A percentile compares a stretch with the other conserved stretches of the same genome.
phyloP scores from a whole-genome alignment of 768 basidiomycete species.

The Trametes coccinea region DNA sequence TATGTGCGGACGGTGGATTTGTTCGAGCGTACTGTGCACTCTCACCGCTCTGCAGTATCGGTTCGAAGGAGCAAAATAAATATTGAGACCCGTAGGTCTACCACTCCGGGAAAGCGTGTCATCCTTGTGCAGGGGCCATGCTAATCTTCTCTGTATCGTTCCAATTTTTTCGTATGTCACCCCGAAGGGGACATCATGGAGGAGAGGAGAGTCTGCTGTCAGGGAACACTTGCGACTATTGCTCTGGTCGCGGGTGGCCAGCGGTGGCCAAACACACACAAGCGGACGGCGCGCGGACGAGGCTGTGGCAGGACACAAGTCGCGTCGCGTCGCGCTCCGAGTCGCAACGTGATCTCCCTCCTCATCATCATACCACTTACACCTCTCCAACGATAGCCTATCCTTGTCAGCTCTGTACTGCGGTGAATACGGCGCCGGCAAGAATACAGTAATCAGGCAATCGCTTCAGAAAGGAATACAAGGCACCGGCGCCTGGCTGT shows the following conservation, averaged over 20 bases:
- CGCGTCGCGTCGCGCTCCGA: no score
- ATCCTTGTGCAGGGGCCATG: conserved; percentile 99
- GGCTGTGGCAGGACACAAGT: background rate
- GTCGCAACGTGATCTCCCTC: no score
- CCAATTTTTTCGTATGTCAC: conserved; percentile 98
- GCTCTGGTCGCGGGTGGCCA: background rate
- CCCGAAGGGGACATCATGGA: conserved; percentile 65
- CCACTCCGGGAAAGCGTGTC: conserved; percentile 98
- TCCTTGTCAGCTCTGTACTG: no score
- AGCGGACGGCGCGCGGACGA: no score
- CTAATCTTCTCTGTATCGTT: conserved; percentile 99
- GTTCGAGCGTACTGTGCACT: no score
- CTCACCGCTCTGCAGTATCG: no score
- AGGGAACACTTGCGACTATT: background rate
- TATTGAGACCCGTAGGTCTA: conserved; percentile 51
- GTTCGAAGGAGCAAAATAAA: conserved; percentile 30
- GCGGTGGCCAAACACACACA: background rate
- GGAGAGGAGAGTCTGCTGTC: no score
- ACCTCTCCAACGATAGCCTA: no score
- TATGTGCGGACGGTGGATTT: no score
- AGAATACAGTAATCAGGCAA: no score
- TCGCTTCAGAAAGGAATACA: conserved; percentile 5
- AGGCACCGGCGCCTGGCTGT: conserved; percentile 8
- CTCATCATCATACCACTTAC: no score
- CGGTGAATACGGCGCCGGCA: no score